Percentiles rank a stretch among this genome's conserved stretches.
Conservation (phyloP, 768 basidiomycete species). For the Rhodotorula diobovata region DNA sequence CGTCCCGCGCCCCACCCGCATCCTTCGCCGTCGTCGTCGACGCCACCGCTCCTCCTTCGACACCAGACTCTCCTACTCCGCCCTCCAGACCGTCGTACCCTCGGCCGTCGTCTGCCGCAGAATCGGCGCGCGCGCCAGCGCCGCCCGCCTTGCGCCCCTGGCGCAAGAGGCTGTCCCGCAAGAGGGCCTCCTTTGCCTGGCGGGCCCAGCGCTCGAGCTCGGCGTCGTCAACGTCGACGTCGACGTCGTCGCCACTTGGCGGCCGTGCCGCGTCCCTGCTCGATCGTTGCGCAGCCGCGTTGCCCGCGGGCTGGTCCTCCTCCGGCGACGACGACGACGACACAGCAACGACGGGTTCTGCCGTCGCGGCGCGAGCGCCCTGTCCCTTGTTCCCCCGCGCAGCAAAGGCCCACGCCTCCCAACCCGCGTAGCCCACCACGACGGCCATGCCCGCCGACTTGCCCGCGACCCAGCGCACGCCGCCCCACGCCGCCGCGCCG, state of each 20-base stretch:
- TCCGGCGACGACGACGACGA: not conserved
- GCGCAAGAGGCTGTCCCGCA: conserved; percentile 16
- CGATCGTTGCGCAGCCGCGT: no score
- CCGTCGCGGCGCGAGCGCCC: no score
- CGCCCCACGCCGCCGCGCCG: not conserved
- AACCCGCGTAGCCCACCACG: not conserved
- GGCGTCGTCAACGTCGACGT: conserved; percentile 6
- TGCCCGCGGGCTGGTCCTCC: no score
- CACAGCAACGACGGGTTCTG: no score
- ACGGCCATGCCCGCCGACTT: not conserved
- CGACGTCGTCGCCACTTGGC: not conserved
- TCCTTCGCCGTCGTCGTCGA: no score
- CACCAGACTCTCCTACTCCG: no score
- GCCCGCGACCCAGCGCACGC: not conserved
- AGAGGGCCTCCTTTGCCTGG: conserved; percentile 18
- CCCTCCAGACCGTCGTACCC: not conserved
- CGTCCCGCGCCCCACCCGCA: no score
- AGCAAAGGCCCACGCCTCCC: not conserved
- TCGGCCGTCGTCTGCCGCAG: not conserved
- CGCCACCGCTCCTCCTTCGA: no score
- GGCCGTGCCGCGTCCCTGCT: no score
- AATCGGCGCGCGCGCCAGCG: not conserved
- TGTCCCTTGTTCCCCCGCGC: not conserved
- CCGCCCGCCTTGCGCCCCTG: not conserved
- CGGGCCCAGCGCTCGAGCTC: conserved; percentile 23